Base-by-base conservation (phyloP, 768 basidiomycete species). In the Kwoniella pini region DNA sequence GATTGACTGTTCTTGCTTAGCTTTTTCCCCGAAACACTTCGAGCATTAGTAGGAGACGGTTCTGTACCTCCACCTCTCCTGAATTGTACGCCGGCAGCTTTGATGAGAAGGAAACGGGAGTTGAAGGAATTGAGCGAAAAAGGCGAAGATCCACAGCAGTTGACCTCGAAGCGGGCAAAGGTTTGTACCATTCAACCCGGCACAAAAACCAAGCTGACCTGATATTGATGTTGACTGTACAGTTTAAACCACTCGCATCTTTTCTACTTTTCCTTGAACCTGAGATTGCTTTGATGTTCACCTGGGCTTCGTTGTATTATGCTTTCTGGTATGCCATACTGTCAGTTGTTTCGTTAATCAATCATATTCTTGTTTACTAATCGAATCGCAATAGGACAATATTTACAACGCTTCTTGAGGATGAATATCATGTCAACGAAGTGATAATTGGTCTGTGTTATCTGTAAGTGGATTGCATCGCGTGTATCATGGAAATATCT, bases 361-460 rank as follows among this genome's bases (percentile, higher is more conserved):
- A 36, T 11, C 43, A 40, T 38, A 57, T 24, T n/a, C n/a, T n/a
- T n/a, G n/a, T n/a, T n/a, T n/a, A n/a, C n/a, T n/a, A n/a, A n/a
- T n/a, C n/a, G n/a, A n/a, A 30, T 38, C 22, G 21, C 7, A 15
- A 21, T 44, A 74, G 72, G 40, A 74, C 75, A 0, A 63, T 75
- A 3, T 78, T 68, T 61, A 75, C 88, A 0, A 83, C 86, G 0
- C 80, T 87, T 0, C 86, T 90, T 69, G 78, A 81, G 49, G 62
- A 75, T 0, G 77, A 82, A 1, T 91, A 92, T 65, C 82, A 77
- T 59, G 80, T 89, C 21, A 83, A 76, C 55, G 83, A 88, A 62
- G 85, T 85, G 1, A 82, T 84, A n/a, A 82, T 89, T 28, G 91
- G 91, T 2, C 77, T 93, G 3, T 91, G 88, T 72, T 93, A 87